A percentile compares a stretch with the other conserved stretches of the same genome.
Conservation (phyloP, 139 green algal genomes). For the Chlorella ohadii region DNA sequence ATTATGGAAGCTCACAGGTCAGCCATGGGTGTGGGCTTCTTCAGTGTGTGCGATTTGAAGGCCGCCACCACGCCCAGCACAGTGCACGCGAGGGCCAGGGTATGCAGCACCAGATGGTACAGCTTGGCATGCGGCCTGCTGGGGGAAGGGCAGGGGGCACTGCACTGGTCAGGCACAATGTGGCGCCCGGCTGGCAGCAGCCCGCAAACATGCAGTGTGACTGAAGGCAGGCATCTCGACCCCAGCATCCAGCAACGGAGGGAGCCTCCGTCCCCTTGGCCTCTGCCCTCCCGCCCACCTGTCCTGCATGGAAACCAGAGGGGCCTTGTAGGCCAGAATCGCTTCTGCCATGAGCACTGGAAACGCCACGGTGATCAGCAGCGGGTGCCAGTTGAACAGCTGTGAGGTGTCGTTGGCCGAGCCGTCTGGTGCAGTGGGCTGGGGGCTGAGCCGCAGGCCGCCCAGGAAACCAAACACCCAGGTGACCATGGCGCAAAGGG, state of each 20-base stretch:
- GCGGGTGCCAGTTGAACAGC: constrained; percentile 87
- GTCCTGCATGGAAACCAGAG: constrained; percentile 26
- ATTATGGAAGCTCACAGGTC: constrained; percentile 67
- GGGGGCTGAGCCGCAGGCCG: constrained; percentile 18
- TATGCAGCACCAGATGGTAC: constrained; percentile 64
- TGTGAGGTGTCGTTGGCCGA: constrained; percentile 52
- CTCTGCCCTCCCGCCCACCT: constrained; percentile 30
- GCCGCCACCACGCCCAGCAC: constrained; percentile 60
- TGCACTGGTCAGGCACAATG: neutral
- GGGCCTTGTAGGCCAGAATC: constrained; percentile 68
- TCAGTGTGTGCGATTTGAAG: constrained; percentile 67
- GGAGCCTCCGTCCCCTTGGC: too few species aligned
- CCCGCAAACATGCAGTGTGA: too few species aligned
- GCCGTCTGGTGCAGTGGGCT: neutral
- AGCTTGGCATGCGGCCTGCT: constrained; percentile 60
- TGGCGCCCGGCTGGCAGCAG: too few species aligned
- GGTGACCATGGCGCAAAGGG: neutral
- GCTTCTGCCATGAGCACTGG: constrained; percentile 78
- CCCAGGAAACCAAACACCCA: constrained; percentile 46
- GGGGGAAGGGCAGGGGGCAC: neutral
- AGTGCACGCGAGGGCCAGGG: constrained; percentile 24
- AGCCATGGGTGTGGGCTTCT: constrained; percentile 63
- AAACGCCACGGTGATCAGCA: constrained; percentile 77
- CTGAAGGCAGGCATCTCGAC: too few species aligned
- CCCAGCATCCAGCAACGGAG: too few species aligned